These are phyloP conservation scores for Mycotypha africana DNA, from an alignment of 371 early-diverging fungal species.

Conservation along the genomic window DNA sequence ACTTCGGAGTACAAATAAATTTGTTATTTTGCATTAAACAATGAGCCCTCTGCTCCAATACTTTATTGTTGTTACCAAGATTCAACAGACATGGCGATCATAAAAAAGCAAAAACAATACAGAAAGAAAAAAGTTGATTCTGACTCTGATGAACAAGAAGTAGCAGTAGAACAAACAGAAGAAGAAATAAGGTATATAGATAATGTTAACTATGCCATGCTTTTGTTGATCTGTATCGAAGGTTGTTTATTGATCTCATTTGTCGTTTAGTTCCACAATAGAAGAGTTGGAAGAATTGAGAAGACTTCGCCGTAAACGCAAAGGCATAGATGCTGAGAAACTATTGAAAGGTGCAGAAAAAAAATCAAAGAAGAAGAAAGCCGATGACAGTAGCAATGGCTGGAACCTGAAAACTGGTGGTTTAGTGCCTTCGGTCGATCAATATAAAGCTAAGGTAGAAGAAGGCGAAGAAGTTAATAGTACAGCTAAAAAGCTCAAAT, in stretches of 20 bases:
- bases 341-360: conserved; percentile 53
- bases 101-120: conserved; percentile 28
- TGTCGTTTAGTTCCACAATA: conserved; percentile 26
- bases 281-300: conserved; percentile 65
- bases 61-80: too few relatives aligned
- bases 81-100: conserved; percentile 13
- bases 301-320: conserved; percentile 50
- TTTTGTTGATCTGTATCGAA: too few relatives aligned
- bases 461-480: conserved; percentile 6
- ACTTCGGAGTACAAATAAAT: too few relatives aligned
- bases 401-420: conserved; percentile 56
- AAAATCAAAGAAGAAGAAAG: conserved; percentile 43
- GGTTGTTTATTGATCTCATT: not conserved
- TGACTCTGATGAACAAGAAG: conserved; percentile 25
- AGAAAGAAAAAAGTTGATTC: conserved; percentile 36
- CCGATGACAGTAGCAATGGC: conserved; percentile 21
- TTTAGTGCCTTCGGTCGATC: conserved; percentile 43
- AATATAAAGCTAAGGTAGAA: conserved; percentile 19
- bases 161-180: not conserved
- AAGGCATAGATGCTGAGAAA: conserved; percentile 56
- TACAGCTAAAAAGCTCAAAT: conserved; percentile 26
- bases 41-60: too few relatives aligned
- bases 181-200: not conserved
- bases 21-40: too few relatives aligned
- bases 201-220: too few relatives aligned